Evolutionary conservation across 352 stramenopile genomes (phyloP).

Genomic region (Globisporangium okanoganense): DNA sequence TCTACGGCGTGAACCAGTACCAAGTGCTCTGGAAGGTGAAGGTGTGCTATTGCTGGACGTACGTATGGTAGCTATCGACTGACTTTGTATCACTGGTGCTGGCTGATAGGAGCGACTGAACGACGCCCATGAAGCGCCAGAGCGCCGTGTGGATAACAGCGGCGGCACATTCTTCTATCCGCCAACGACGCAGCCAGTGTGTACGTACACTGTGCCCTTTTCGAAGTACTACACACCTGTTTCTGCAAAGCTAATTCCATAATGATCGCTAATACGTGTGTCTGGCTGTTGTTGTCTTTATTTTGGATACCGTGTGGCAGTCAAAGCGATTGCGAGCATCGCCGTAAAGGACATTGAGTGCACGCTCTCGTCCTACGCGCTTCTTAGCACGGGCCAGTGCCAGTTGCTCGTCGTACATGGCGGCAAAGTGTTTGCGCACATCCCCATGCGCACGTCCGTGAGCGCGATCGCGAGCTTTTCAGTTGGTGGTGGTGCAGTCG

Average conservation of each 20-base stretch:
- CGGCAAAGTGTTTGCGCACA: constrained; percentile 24
- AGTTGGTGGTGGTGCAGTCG: not conserved
- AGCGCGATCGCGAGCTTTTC: constrained; percentile 25
- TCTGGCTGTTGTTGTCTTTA: not conserved
- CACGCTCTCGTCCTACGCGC: constrained; percentile 46
- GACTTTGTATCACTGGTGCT: not conserved
- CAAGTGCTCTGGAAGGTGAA: constrained; percentile 51
- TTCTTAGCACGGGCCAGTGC: constrained; percentile 41
- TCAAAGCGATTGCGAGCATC: constrained; percentile 29
- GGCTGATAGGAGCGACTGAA: constrained; percentile 11
- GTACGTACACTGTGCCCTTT: constrained; percentile 1
- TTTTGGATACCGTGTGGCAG: not conserved
- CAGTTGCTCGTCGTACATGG: constrained; percentile 43
- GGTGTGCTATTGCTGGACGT: not conserved
- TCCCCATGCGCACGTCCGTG: constrained; percentile 29
- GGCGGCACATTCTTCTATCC: constrained; percentile 31
- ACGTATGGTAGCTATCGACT: too few relatives aligned
- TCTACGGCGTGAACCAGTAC: constrained; percentile 54
- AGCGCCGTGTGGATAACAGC: not conserved
- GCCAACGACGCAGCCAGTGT: constrained; percentile 13
- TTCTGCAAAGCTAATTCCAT: not conserved
- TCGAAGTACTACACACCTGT: not conserved
- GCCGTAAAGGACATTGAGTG: constrained; percentile 44
- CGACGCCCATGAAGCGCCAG: not conserved
- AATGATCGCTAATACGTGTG: not conserved